These are phyloP conservation scores for Coprinellus micaceus DNA, from an alignment of 768 basidiomycete species.

Conservation along the genomic window DNA sequence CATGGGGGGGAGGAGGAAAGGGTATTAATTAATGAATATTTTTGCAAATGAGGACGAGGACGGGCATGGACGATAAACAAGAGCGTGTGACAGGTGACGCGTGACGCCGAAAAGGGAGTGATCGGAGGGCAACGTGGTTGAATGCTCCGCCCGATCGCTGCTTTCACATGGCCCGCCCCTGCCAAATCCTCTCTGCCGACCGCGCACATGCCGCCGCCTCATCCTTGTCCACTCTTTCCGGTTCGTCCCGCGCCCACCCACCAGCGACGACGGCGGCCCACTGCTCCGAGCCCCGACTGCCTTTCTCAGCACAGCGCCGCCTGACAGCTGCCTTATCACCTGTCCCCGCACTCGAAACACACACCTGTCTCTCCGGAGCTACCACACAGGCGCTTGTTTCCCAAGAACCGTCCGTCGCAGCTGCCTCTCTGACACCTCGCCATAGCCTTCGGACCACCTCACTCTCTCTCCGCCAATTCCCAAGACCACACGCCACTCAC, in stretches of 20 bases:
- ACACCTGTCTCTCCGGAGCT: neutral
- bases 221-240: neutral
- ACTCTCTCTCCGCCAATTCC: neutral
- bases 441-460: neutral
- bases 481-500: too few species aligned
- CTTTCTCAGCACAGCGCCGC: neutral
- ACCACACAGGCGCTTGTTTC: too few species aligned
- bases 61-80: slow-evolving; percentile 5
- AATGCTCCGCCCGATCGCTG: slow-evolving; percentile 1
- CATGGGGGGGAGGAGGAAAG: slow-evolving; percentile 10
- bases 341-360: neutral
- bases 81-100: neutral
- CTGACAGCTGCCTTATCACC: neutral
- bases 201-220: neutral
- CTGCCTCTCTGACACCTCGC: too few species aligned
- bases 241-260: neutral
- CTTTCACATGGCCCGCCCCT: neutral
- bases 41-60: neutral
- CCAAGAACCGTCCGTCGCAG: neutral
- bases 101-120: neutral
- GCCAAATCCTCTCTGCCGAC: slow-evolving; percentile 1
- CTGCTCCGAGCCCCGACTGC: neutral
- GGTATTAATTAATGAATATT: neutral
- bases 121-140: slow-evolving; percentile 2
- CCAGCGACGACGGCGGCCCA: neutral